These are phyloP conservation scores for Chlamydomonas reinhardtii DNA, from an alignment of 163 green algal genomes.

Conservation along the genomic window DNA sequence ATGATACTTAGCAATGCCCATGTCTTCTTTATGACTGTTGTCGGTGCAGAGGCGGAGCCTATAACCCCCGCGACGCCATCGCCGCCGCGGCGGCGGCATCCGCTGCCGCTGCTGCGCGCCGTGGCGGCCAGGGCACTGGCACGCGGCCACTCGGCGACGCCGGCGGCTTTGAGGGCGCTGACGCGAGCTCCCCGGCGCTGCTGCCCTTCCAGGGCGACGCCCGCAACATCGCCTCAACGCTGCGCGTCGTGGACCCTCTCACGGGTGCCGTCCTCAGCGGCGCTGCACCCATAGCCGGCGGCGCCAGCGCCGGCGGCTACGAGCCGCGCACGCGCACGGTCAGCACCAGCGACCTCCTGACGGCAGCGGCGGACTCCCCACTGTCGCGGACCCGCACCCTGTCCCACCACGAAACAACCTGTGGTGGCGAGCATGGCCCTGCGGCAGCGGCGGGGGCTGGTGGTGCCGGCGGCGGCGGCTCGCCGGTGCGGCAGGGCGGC, in stretches of 20 bases:
- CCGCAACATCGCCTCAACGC: slow-evolving; percentile 34
- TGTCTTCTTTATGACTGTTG: too few species aligned
- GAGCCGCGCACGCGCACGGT: background rate
- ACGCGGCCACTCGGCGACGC: background rate
- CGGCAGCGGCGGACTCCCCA: too few species aligned
- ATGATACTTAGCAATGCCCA: too few species aligned
- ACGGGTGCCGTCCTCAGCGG: background rate
- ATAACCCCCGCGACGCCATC: background rate
- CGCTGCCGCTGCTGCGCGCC: background rate
- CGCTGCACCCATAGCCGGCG: too few species aligned
- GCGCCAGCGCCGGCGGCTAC: background rate
- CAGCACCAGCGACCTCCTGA: background rate
- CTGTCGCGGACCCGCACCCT: too few species aligned
- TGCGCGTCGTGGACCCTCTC: slow-evolving; percentile 1
- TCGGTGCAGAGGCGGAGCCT: background rate
- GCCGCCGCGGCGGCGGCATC: background rate
- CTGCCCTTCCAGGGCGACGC: slow-evolving; percentile 11
- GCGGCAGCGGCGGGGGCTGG: too few species aligned
- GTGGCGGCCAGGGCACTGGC: too few species aligned
- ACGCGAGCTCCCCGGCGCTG: background rate
- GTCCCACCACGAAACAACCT: too few species aligned
- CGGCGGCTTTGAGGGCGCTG: background rate
- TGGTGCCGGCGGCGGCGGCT: too few species aligned
- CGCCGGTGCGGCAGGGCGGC: too few species aligned
- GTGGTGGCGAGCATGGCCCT: too few species aligned